phyloP scores from a whole-genome alignment of 768 basidiomycete species.

The Hortiboletus campestris region DNA sequence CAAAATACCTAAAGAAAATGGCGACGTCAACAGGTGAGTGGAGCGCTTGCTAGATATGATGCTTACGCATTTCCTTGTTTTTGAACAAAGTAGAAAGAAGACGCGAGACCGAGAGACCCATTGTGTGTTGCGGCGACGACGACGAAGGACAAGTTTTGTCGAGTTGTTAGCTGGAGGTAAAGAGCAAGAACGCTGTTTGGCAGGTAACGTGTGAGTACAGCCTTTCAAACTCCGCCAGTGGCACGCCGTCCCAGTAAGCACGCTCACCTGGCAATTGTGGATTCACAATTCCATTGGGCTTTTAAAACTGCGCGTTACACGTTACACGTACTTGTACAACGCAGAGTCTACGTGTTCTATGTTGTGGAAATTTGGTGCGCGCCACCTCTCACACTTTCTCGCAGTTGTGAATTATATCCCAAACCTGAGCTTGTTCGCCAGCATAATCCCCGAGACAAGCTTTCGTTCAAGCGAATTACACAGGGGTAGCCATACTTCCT shows the following conservation, averaged over 20 bases:
- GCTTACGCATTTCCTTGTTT: constrained; percentile 99
- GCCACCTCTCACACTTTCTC: not conserved
- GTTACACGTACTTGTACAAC: constrained; percentile 11
- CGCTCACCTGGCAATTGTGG: no score
- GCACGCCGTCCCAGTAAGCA: not conserved
- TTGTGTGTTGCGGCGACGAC: constrained; percentile 41
- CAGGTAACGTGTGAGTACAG: constrained; percentile 30
- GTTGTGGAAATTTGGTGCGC: constrained; percentile 2
- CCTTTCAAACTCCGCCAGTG: constrained; percentile 36
- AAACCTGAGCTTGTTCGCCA: not conserved
- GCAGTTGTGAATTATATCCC: not conserved
- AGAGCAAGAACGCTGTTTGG: constrained; percentile 35
- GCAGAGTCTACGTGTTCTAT: constrained; percentile 18
- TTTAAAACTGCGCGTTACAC: not conserved
- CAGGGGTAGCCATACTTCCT: not conserved
- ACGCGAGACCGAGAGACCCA: constrained; percentile 78
- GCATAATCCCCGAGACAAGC: not conserved
- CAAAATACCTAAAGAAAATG: constrained; percentile 75
- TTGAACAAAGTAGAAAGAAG: constrained; percentile 86
- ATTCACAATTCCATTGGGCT: not conserved
- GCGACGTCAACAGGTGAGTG: constrained; percentile 25
- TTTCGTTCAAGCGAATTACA: not conserved
- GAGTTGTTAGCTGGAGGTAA: constrained; percentile 29
- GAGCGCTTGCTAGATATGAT: constrained; percentile 13
- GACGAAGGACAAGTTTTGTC: constrained; percentile 25